Evolutionary conservation across 768 basidiomycete genomes (phyloP), one percentile per base, ranked within the genome.

Genomic region (Hygrophorus russula): DNA sequence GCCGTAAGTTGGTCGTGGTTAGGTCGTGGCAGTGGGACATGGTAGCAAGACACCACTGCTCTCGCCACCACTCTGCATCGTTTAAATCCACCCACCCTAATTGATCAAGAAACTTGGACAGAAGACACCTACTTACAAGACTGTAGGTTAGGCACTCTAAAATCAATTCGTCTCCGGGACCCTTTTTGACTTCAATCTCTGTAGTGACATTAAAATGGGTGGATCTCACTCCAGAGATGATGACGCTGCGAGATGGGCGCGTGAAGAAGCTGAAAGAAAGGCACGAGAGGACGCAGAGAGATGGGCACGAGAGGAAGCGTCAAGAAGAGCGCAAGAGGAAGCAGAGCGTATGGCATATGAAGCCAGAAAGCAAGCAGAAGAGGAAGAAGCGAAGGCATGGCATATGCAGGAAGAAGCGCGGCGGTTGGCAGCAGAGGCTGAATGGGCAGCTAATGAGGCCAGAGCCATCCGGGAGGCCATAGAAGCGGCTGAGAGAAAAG

Each of bases 141-240:
- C 3, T 3, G 7, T 24, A 24, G 24, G 24, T 24, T 24, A 24
- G 4, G 24, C n/a, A n/a, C n/a, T n/a, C n/a, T n/a, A n/a, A n/a
- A n/a, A n/a, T n/a, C n/a, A n/a, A n/a, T n/a, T n/a, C n/a, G n/a
- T n/a, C n/a, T n/a, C n/a, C n/a, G n/a, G n/a, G n/a, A n/a, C n/a
- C n/a, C n/a, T n/a, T 24, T 24, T 24, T 24, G 24, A 24, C 24
- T 24, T n/a, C n/a, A n/a, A n/a, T n/a, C n/a, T 14, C 35, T 36
- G 35, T 36, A 9, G 9, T n/a, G 14, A 36, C 35, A n/a, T 36
- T n/a, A 19, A 36, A n/a, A 39, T 39, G 37, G 37, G 37, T 17
- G 37, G 37, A n/a, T 39, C 37, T 39, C 37, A 39, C 20, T 39
- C 37, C n/a, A 39, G 37, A 39, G 27, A 41, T 14, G 39, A 29